Evolutionary conservation across 345 rosid species (phyloP).

Genomic region (Eucalyptus regnans): DNA sequence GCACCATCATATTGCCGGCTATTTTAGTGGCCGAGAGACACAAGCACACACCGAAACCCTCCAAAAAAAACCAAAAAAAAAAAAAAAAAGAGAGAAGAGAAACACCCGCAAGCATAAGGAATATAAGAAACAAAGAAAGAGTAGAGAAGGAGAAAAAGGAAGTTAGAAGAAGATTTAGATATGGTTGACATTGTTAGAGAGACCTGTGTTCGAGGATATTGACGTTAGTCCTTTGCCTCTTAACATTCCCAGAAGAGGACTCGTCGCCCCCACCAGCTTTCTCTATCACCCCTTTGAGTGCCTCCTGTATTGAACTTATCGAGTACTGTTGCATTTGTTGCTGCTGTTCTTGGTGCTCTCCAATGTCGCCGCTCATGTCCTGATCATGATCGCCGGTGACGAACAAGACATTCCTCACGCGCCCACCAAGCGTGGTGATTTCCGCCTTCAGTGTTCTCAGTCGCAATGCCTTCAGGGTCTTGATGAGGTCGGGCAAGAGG

Average conservation of each 20-base stretch:
- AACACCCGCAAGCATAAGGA: background rate
- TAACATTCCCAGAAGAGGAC: conserved; percentile 64
- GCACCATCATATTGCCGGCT: background rate
- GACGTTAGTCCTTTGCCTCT: conserved; percentile 71
- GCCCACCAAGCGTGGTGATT: conserved; percentile 86
- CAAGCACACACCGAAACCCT: background rate
- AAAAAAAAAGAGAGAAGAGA: background rate
- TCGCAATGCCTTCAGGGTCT: conserved; percentile 66
- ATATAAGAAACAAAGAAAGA: background rate
- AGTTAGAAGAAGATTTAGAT: background rate
- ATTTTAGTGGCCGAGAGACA: background rate
- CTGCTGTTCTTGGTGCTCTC: conserved; percentile 11
- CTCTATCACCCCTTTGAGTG: conserved; percentile 88
- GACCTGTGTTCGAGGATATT: conserved; percentile 65
- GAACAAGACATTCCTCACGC: conserved; percentile 90
- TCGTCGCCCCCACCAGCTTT: conserved; percentile 51
- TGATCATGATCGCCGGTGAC: conserved; percentile 72
- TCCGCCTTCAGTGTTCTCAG: conserved; percentile 85
- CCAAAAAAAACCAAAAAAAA: background rate
- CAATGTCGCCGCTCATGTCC: conserved; percentile 4
- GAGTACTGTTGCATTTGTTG: conserved; percentile 21
- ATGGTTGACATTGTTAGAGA: conserved; percentile 10
- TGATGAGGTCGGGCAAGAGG: conserved; percentile 80
- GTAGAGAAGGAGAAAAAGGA: background rate
- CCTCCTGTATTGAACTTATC: conserved; percentile 78